These are phyloP conservation scores for Metschnikowia gelsemii DNA, from an alignment of 805 yeast genomes.

Conservation along the genomic window DNA sequence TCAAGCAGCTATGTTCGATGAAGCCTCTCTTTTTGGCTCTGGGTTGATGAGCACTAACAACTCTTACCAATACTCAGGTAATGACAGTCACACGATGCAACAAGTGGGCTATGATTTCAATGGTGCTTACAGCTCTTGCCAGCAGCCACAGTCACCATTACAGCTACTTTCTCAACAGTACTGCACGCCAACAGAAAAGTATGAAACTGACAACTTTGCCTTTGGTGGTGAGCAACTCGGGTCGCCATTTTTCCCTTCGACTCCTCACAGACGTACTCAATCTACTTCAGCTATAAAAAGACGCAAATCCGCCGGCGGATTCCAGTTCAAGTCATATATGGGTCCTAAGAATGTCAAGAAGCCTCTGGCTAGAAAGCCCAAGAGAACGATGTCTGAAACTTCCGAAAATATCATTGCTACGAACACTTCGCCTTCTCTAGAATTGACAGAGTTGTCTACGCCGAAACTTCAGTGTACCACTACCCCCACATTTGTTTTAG, in stretches of 20 bases:
- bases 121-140: background rate
- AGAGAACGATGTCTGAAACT: constrained; percentile 12
- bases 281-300: constrained; percentile 24
- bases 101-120: background rate
- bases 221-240: constrained; percentile 5
- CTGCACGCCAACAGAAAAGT: constrained; percentile 3
- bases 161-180: background rate
- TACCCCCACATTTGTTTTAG: background rate
- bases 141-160: background rate
- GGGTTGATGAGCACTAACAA: constrained; percentile 30
- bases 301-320: constrained; percentile 23
- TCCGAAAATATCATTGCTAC: constrained; percentile 1
- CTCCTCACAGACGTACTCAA: constrained; percentile 28
- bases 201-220: background rate
- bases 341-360: constrained; percentile 26
- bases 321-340: constrained; percentile 32
- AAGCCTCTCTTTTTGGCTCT: constrained; percentile 24
- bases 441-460: background rate
- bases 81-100: constrained; percentile 4
- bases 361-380: constrained; percentile 16
- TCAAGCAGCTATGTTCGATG: constrained; percentile 11
- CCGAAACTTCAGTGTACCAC: constrained; percentile 7
- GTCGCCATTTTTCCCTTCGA: background rate
- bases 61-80: constrained; percentile 6
- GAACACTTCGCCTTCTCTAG: background rate